Percentiles rank a stretch among this genome's conserved stretches.
Evolutionary conservation across 2,329 filamentous ascomycete genomes (phyloP).

Genomic region (Aspergillus viridinutans): DNA sequence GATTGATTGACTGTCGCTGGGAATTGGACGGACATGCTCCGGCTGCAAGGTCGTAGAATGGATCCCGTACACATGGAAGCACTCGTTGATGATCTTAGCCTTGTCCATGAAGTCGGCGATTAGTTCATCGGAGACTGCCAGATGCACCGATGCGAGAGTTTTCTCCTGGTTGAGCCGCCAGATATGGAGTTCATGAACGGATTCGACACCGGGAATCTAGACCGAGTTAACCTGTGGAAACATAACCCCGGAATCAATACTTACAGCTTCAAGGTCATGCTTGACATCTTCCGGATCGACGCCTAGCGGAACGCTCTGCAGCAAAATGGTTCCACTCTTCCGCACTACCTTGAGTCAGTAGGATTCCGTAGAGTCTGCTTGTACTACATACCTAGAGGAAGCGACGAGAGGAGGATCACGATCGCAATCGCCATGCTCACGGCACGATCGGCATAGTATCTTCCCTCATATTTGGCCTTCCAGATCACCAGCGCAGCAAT

Average conservation of each 20-base stretch:
- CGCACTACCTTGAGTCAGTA: neutral
- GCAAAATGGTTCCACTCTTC: conserved; percentile 49
- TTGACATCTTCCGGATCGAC: conserved; percentile 60
- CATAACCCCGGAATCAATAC: conserved; percentile 11
- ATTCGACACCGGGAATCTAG: conserved; percentile 58
- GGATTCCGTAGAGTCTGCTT: no score
- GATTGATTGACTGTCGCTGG: neutral
- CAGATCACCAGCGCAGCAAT: conserved; percentile 64
- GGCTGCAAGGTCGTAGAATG: conserved; percentile 67
- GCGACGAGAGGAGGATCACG: conserved; percentile 61
- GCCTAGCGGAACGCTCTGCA: conserved; percentile 60
- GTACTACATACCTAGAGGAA: neutral
- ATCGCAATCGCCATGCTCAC: conserved; percentile 62
- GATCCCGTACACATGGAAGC: conserved; percentile 66
- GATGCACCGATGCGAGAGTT: conserved; percentile 62
- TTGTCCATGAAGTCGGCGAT: conserved; percentile 57
- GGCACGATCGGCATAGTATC: conserved; percentile 67
- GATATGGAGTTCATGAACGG: conserved; percentile 66
- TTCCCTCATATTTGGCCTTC: conserved; percentile 51
- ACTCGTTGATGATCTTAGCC: conserved; percentile 60
- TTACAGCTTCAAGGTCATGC: conserved; percentile 62
- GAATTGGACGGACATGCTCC: conserved; percentile 35
- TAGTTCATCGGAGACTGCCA: conserved; percentile 57
- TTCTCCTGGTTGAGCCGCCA: conserved; percentile 68
- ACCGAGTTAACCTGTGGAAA: no score